Percentiles rank a stretch among this genome's conserved stretches.
These are phyloP conservation scores for Beauveria sp. DNA, from an alignment of 2,329 filamentous ascomycete genomes.

Conservation along the genomic window DNA sequence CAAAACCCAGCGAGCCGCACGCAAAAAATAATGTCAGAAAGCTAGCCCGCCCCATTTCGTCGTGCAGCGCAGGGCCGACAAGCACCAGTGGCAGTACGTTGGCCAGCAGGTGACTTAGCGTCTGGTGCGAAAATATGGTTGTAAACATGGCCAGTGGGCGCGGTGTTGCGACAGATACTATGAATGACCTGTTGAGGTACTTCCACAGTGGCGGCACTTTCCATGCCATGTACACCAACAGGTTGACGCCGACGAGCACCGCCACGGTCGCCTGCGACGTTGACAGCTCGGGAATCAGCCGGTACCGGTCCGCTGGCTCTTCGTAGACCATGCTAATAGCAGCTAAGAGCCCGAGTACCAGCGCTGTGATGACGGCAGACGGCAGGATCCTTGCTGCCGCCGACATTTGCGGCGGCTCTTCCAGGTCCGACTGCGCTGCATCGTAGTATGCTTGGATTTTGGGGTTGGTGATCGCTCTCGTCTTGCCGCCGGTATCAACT, in stretches of 20 bases:
- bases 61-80: conserved; percentile 59
- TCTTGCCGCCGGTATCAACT: conserved; percentile 23
- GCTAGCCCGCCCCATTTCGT: conserved; percentile 60
- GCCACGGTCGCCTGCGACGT: conserved; percentile 58
- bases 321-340: conserved; percentile 43
- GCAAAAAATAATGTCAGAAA: conserved; percentile 62
- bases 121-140: conserved; percentile 63
- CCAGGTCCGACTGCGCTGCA: conserved; percentile 42
- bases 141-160: conserved; percentile 54
- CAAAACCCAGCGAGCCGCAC: conserved; percentile 50
- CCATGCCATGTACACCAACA: conserved; percentile 51
- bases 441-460: conserved; percentile 32
- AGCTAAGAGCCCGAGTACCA: conserved; percentile 36
- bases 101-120: conserved; percentile 47
- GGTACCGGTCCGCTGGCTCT: conserved; percentile 41
- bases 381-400: conserved; percentile 49
- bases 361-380: conserved; percentile 39
- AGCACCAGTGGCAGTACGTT: conserved; percentile 63
- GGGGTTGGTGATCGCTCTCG: conserved; percentile 31
- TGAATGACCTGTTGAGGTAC: conserved; percentile 60
- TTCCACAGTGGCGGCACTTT: conserved; percentile 57
- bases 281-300: conserved; percentile 53
- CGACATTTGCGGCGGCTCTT: conserved; percentile 21
- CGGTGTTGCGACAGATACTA: conserved; percentile 57
- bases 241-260: conserved; percentile 53